Base-by-base conservation (phyloP, 2,329 filamentous ascomycete genomes). In the Aspergillus chevalieri region DNA sequence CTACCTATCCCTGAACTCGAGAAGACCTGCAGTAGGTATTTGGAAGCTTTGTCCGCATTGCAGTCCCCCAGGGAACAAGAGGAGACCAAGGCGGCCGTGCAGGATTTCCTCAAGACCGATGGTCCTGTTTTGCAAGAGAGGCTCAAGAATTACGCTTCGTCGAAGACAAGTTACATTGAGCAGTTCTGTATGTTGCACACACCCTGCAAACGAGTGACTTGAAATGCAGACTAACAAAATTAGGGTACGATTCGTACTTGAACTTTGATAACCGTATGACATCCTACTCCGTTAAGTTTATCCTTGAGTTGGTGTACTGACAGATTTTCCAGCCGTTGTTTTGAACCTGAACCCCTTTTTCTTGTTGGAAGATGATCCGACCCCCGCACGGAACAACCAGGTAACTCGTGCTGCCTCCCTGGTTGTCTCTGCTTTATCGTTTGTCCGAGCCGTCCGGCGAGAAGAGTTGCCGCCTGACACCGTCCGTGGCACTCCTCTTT, bases 331-430 rank as follows among this genome's bases (percentile, higher is more conserved):
- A 75, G 73, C 93, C 0, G 93, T 98, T 38, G 93, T 98, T 38
- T 80, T 98, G 58, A 97, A 98, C 71, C 75, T 98, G 56, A 98
- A 98, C 64, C 93, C 93, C 0, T 98, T 98, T 74, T 98, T 98
- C 74, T 77, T 98, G 49, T 78, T 98, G 47, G 93, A 96, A 70
- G 93, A 98, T 75, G 93, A 98, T 63, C 93, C 93, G 0, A 98
- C 93, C 1, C 93, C 93, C 2, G 91, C 92, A 43, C 82, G 93
- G 55, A 96, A 96, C 72, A 93, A 97, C 66, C 93, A 98, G 69
- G 89, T 97, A 57, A 97, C 90, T 17, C 83, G 93, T 49, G 91
- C 93, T 9, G 92, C 93, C 0, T 97, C 93, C 0, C 76, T 98
- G 42, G 89, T 94, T 0, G 83, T 93, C 14, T 98, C 93, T 3